These are phyloP conservation scores for Clarkia xantiana DNA, from an alignment of 345 rosid species.

Conservation along the genomic window DNA sequence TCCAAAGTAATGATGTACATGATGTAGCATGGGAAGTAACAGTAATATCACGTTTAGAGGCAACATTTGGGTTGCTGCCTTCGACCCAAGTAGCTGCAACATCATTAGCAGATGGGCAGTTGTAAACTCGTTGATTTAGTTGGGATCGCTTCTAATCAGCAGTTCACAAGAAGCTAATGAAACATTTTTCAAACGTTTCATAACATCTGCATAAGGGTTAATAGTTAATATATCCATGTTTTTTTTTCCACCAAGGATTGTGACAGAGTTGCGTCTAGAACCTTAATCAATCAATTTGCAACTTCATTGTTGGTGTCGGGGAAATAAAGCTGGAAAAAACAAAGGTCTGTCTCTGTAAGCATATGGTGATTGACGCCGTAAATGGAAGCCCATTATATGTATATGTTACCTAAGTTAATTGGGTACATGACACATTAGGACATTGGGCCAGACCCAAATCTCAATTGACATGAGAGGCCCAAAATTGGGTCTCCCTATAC, in stretches of 20 bases:
- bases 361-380: no score
- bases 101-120: not conserved
- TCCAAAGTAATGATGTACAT: not conserved
- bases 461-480: no score
- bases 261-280: not conserved
- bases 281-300: not conserved
- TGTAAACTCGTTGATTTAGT: not conserved
- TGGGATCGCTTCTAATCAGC: not conserved
- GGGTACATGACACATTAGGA: no score
- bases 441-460: no score
- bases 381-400: no score
- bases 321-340: not conserved
- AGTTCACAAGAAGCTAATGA: not conserved
- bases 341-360: not conserved
- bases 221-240: not conserved
- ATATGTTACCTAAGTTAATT: no score
- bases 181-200: not conserved
- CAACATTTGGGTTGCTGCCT: not conserved
- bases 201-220: not conserved
- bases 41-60: not conserved
- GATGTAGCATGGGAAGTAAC: not conserved
- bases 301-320: not conserved
- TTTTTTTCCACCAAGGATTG: not conserved
- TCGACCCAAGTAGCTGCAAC: not conserved
- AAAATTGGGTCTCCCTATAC: no score